These are phyloP conservation scores for Yamadazyma atlantica DNA, from an alignment of 1,139 yeast species.

Conservation along the genomic window DNA sequence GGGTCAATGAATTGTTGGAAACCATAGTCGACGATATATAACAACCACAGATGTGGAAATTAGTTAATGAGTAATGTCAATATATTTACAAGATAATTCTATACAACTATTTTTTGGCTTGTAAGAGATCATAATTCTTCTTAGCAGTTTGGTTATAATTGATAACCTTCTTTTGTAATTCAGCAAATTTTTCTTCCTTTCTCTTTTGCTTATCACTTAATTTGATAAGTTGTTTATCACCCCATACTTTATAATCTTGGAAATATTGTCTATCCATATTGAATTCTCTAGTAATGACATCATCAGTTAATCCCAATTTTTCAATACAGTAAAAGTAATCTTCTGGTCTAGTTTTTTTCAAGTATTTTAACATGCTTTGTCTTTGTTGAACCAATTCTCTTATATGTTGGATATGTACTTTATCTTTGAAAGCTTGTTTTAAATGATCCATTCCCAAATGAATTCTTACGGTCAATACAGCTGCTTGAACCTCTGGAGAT, in stretches of 20 bases:
- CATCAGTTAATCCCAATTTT: conserved; percentile 85
- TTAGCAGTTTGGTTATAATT: conserved; percentile 43
- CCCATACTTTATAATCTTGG: conserved; percentile 85
- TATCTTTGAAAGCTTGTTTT: conserved; percentile 71
- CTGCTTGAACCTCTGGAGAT: conserved; percentile 95
- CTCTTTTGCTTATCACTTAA: conserved; percentile 42
- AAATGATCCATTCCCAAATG: conserved; percentile 78
- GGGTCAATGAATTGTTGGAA: conserved; percentile 26
- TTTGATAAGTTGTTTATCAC: conserved; percentile 49
- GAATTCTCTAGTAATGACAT: conserved; percentile 75
- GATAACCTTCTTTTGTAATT: conserved; percentile 43
- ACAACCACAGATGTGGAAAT: too few species aligned
- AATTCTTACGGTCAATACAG: conserved; percentile 78
- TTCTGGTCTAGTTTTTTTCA: conserved; percentile 76
- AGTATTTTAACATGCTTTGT: conserved; percentile 77
- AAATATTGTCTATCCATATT: conserved; percentile 80
- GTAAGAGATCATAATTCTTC: conserved; percentile 28
- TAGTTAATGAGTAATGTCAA: background rate
- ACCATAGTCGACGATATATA: conserved; percentile 13
- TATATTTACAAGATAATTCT: conserved; percentile 2
- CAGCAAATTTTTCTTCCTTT: conserved; percentile 33
- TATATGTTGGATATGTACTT: conserved; percentile 62
- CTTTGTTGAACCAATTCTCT: conserved; percentile 87
- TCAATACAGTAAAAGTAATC: conserved; percentile 83
- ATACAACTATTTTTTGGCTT: background rate